A percentile compares a stretch with the other conserved stretches of the same genome.
phyloP scores from a whole-genome alignment of 768 basidiomycete species.

The Mycena maculata region DNA sequence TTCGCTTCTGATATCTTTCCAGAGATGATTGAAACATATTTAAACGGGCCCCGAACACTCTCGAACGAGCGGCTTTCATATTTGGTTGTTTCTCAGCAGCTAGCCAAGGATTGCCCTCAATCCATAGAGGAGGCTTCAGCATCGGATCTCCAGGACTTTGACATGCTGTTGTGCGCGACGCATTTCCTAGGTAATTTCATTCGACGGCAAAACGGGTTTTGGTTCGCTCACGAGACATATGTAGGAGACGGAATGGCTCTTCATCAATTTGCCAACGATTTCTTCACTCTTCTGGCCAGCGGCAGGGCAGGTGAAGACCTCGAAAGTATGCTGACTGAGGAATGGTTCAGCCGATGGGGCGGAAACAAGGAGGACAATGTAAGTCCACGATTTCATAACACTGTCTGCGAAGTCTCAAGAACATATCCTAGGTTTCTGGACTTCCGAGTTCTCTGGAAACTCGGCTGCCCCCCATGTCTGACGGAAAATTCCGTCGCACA shows the following conservation, averaged over 20 bases:
- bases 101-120: slow-evolving; percentile 31
- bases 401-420: background rate
- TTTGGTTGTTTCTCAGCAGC: slow-evolving; percentile 61
- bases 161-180: slow-evolving; percentile 79
- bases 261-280: slow-evolving; percentile 84
- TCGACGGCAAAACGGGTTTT: background rate
- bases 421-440: slow-evolving; percentile 17
- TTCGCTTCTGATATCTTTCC: slow-evolving; percentile 17
- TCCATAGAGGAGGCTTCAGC: slow-evolving; percentile 24
- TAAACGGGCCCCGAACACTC: slow-evolving; percentile 83
- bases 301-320: slow-evolving; percentile 44
- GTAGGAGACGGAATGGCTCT: slow-evolving; percentile 85
- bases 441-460: slow-evolving; percentile 62
- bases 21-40: slow-evolving; percentile 75
- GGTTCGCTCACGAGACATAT: background rate
- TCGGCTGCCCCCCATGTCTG: slow-evolving; percentile 50
- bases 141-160: slow-evolving; percentile 49
- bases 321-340: slow-evolving; percentile 44
- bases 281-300: slow-evolving; percentile 72
- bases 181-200: slow-evolving; percentile 69
- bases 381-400: slow-evolving; percentile 1
- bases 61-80: slow-evolving; percentile 74
- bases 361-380: slow-evolving; percentile 36
- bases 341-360: slow-evolving; percentile 45
- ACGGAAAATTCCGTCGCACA: slow-evolving; percentile 54